Evolutionary conservation across 2,329 filamentous ascomycete species (phyloP).

Genomic region (Paraconiothyrium sp.): DNA sequence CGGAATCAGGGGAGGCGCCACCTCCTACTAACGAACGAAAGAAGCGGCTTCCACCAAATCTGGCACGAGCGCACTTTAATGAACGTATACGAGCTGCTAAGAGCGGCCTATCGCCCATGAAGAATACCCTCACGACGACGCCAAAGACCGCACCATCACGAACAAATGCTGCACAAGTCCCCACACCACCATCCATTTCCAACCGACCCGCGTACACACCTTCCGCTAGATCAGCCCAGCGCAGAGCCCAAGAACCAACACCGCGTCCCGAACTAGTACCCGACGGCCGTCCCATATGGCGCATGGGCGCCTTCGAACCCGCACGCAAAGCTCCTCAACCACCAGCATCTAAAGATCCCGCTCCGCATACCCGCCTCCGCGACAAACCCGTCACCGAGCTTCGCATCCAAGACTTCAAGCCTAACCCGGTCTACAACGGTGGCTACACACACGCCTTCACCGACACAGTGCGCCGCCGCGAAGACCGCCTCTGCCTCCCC

Average conservation of each 20-base stretch:
- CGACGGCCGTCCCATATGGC: slow-evolving; percentile 36
- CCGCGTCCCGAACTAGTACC: slow-evolving; percentile 16
- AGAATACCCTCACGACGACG: slow-evolving; percentile 17
- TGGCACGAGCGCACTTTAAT: slow-evolving; percentile 40
- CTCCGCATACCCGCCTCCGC: slow-evolving; percentile 52
- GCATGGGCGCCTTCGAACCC: slow-evolving; percentile 26
- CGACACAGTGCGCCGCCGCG: slow-evolving; percentile 76
- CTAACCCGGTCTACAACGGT: slow-evolving; percentile 78
- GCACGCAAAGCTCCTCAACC: slow-evolving; percentile 19
- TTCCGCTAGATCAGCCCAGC: slow-evolving; percentile 8
- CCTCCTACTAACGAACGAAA: slow-evolving; percentile 28
- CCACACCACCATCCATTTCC: slow-evolving; percentile 22
- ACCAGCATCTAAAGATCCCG: slow-evolving; percentile 19
- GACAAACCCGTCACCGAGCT: slow-evolving; percentile 67
- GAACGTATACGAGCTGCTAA: slow-evolving; percentile 28
- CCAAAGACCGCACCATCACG: slow-evolving; percentile 23
- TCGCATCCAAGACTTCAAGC: slow-evolving; percentile 77
- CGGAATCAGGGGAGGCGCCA: slow-evolving; percentile 40
- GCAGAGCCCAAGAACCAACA: slow-evolving; percentile 10
- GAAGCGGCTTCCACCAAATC: slow-evolving; percentile 29
- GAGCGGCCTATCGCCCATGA: slow-evolving; percentile 25
- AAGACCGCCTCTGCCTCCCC: slow-evolving; percentile 73
- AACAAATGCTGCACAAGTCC: slow-evolving; percentile 28
- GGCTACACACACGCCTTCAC: slow-evolving; percentile 77
- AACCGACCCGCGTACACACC: slow-evolving; percentile 19